phyloP scores from a whole-genome alignment of 2,329 filamentous ascomycete genomes.

The Colletotrichum sp. region DNA sequence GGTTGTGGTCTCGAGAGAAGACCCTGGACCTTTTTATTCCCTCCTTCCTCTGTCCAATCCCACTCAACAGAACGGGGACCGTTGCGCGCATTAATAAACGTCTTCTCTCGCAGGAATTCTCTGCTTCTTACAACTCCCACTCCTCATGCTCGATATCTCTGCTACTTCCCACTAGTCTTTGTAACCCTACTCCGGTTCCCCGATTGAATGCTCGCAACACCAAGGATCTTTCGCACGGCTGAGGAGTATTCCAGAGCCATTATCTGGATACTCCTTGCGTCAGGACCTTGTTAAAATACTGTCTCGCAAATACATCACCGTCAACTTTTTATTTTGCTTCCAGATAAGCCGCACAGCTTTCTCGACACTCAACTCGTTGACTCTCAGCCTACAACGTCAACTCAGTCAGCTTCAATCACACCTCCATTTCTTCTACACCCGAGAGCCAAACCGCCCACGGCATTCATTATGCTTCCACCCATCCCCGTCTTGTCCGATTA shows the following conservation, averaged over 20 bases:
- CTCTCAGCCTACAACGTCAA: neutral
- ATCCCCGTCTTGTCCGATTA: constrained; percentile 75
- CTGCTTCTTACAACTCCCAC: neutral
- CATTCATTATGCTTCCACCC: constrained; percentile 57
- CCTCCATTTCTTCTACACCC: constrained; percentile 1
- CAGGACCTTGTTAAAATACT: constrained; percentile 45
- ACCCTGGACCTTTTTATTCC: neutral
- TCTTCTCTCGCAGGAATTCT: neutral
- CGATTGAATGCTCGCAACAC: constrained; percentile 12
- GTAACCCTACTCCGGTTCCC: neutral
- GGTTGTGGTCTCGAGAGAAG: neutral
- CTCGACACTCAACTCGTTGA: neutral
- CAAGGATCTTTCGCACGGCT: constrained; percentile 53
- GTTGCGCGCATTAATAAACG: constrained; percentile 9
- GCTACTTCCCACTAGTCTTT: neutral
- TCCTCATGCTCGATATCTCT: neutral
- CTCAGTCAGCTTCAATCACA: neutral
- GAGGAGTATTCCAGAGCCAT: constrained; percentile 63
- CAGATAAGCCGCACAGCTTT: neutral
- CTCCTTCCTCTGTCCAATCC: neutral
- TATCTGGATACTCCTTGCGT: constrained; percentile 69
- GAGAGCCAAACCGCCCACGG: neutral
- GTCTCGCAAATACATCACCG: neutral
- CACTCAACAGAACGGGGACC: neutral
- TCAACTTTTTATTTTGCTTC: neutral